Evolutionary conservation across 345 rosid species (phyloP), one percentile per base, ranked within the genome.

Genomic region (Hibiscus mutabilis): DNA sequence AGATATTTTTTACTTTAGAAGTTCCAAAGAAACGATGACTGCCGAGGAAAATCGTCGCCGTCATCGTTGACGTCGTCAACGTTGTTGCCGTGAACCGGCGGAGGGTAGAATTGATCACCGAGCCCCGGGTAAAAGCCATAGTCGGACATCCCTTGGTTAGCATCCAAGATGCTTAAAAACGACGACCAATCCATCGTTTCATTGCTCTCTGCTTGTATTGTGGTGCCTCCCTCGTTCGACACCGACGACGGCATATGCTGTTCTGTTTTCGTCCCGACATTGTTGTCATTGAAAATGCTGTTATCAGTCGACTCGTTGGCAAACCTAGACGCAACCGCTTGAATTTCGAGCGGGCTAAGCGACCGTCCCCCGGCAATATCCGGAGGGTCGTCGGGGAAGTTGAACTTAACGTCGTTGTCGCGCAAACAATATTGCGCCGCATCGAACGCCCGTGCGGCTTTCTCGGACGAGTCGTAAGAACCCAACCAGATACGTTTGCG

Each of bases 361-460:
- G 89, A 79, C 25, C 71, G 59, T 3, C 86, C 84, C 0, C 85
- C 85, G 0, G 64, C 62, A 7, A 89, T 83, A 0, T 79, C 82
- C 31, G 89, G 97, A 0, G 88, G 90, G 37, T 77, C 82, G 0
- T 82, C 77, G 0, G 96, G 98, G 72, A 92, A 92, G 16, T 92
- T 92, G 77, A 90, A 83, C 7, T 74, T 86, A 0, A 92, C 96
- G 1, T 49, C 67, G 0, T 75, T 62, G 10, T 96, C 98, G 1
- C 98, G 91, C 0, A 92, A 66, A 27, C 96, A 90, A 57, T 74
- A 90, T 11, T 82, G 75, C 7, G 97, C 98, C 0, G 97, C 98
- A 49, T 93, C 98, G 49, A 93, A 93, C 4, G 98, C 98, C 79
- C 93, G 86, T 6, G 98, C 98, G 0, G 98, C 98, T 71, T 93